Percentiles rank a stretch among this genome's conserved stretches.
Conservation (phyloP, 495 filamentous ascomycete genomes). For the Tuber microsphaerosporum region DNA sequence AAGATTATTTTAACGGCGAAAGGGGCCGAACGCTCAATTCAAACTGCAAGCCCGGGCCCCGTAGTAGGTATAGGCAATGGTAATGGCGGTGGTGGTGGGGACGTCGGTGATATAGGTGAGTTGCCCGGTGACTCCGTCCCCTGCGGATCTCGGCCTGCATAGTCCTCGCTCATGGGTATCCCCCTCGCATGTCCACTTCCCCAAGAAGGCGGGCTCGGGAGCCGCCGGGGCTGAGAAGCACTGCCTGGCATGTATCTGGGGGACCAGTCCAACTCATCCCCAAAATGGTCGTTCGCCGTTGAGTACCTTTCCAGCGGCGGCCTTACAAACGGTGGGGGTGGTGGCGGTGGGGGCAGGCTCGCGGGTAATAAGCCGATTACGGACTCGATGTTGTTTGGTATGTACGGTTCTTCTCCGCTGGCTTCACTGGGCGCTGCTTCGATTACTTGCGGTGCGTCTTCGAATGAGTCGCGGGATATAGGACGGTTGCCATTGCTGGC, state of each 20-base stretch:
- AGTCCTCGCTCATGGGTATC: neutral
- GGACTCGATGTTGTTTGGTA: neutral
- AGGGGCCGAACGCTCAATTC: neutral
- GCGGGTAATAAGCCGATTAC: neutral
- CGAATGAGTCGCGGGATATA: slow-evolving; percentile 21
- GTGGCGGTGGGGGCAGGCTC: neutral
- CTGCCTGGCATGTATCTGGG: neutral
- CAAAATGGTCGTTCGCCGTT: neutral
- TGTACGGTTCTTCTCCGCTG: neutral
- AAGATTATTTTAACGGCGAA: neutral
- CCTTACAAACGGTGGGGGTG: neutral
- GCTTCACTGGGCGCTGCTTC: slow-evolving; percentile 30
- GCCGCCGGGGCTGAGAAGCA: neutral
- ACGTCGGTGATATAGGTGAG: neutral
- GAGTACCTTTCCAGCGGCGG: neutral
- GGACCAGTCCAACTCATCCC: neutral
- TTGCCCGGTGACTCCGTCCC: neutral
- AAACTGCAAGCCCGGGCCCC: neutral
- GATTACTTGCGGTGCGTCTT: slow-evolving; percentile 30
- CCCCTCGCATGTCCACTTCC: neutral
- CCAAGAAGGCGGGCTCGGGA: neutral
- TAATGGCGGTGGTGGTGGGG: neutral
- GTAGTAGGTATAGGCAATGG: slow-evolving; percentile 1
- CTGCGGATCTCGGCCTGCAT: neutral
- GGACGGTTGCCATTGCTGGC: slow-evolving; percentile 15